A percentile compares a stretch with the other conserved stretches of the same genome.
Evolutionary conservation across 2,329 filamentous ascomycete genomes (phyloP).

Genomic region (Pseudogymnoascus sp.): DNA sequence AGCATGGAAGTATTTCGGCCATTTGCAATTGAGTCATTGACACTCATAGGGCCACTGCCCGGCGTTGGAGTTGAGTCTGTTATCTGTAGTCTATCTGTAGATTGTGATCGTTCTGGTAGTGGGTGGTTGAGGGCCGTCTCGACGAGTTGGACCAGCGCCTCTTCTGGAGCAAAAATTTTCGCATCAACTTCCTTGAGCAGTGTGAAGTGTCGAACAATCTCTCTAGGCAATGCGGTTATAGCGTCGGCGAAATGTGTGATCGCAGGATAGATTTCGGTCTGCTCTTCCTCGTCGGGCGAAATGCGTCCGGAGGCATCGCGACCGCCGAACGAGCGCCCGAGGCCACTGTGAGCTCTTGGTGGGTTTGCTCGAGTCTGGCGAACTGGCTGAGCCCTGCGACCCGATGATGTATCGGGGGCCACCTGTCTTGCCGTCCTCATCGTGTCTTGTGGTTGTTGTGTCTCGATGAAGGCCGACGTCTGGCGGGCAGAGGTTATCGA

Average conservation of each 20-base stretch:
- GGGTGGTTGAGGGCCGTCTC: slow-evolving; percentile 50
- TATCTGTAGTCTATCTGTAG: slow-evolving; percentile 25
- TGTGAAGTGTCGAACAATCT: slow-evolving; percentile 92
- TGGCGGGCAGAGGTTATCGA: slow-evolving; percentile 2
- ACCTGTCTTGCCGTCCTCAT: slow-evolving; percentile 29
- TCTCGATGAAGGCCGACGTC: slow-evolving; percentile 1
- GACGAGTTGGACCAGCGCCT: slow-evolving; percentile 69
- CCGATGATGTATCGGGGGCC: slow-evolving; percentile 31
- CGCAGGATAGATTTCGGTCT: slow-evolving; percentile 59
- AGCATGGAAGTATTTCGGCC: slow-evolving; percentile 20
- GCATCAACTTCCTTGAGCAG: slow-evolving; percentile 96
- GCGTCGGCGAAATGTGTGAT: slow-evolving; percentile 79
- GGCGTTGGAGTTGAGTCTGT: slow-evolving; percentile 21
- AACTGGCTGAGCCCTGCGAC: slow-evolving; percentile 54
- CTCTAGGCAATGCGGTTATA: slow-evolving; percentile 84
- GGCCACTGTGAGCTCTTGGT: slow-evolving; percentile 43
- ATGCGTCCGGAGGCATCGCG: slow-evolving; percentile 39
- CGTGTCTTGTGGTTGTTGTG: slow-evolving; percentile 13
- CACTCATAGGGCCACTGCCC: slow-evolving; percentile 22
- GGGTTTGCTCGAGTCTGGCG: slow-evolving; percentile 60
- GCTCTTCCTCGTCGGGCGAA: slow-evolving; percentile 40
- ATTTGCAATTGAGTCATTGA: slow-evolving; percentile 26
- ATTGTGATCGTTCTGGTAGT: slow-evolving; percentile 36
- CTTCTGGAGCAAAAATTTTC: slow-evolving; percentile 84
- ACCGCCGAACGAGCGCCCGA: slow-evolving; percentile 35